Conservation (phyloP, 495 filamentous ascomycete species). For the Margaritispora aquatica region DNA sequence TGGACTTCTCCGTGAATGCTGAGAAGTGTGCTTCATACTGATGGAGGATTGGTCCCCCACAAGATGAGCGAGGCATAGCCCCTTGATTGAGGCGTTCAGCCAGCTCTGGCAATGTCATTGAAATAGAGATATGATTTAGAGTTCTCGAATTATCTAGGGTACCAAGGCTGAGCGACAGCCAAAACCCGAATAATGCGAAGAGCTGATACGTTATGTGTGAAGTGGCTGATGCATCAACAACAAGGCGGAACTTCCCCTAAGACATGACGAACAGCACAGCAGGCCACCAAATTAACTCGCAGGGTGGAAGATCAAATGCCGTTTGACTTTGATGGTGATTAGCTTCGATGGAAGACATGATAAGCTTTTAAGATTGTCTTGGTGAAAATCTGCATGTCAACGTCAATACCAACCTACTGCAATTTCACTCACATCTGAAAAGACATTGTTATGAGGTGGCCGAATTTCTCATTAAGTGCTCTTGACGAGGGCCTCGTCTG, state of each 20-base stretch:
- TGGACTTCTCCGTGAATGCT: background rate
- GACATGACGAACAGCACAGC: background rate
- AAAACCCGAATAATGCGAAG: conserved; percentile 5
- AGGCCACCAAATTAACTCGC: background rate
- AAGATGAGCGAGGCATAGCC: no score
- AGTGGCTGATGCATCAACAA: background rate
- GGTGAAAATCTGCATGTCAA: background rate
- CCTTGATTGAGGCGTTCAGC: background rate
- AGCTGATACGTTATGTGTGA: background rate
- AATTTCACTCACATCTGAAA: background rate
- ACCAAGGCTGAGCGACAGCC: background rate
- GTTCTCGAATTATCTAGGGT: background rate
- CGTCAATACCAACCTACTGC: background rate
- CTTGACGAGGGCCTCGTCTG: conserved; percentile 21
- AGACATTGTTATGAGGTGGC: conserved; percentile 22
- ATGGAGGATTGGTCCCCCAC: no score
- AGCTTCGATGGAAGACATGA: background rate
- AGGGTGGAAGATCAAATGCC: no score
- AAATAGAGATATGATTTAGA: background rate
- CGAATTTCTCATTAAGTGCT: conserved; percentile 27
- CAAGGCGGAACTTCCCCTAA: background rate
- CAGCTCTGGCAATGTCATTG: background rate
- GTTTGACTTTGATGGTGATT: no score
- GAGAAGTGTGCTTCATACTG: background rate
- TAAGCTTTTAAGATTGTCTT: no score